These are phyloP conservation scores for Begonia fuchsioides DNA, from an alignment of 306 rosid genomes.

Conservation along the genomic window DNA sequence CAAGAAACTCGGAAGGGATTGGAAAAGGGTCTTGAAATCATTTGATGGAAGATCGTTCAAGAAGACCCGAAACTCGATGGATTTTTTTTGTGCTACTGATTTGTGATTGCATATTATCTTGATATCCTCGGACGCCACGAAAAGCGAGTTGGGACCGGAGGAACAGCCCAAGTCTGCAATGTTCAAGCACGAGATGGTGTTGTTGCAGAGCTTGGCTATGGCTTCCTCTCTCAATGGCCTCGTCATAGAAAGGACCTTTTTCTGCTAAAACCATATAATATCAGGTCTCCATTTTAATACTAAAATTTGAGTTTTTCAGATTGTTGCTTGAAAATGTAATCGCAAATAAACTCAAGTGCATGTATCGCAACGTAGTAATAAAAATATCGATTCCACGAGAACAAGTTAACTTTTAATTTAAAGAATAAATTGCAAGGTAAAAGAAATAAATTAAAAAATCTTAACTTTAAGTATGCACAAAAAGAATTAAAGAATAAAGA, in stretches of 20 bases:
- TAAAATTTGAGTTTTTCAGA: not conserved
- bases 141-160: conserved; percentile 37
- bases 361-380: too few species aligned
- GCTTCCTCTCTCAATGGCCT: conserved; percentile 34
- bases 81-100: conserved; percentile 5
- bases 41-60: conserved; percentile 39
- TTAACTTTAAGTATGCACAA: too few species aligned
- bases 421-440: too few species aligned
- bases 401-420: too few species aligned
- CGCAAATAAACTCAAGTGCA: too few species aligned
- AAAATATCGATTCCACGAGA: too few species aligned
- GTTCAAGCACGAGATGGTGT: conserved; percentile 5
- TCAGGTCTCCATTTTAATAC: not conserved
- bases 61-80: conserved; percentile 26
- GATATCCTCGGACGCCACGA: conserved; percentile 19
- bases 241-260: conserved; percentile 24
- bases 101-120: conserved; percentile 20
- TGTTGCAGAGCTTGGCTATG: conserved; percentile 7
- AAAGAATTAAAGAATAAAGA: too few species aligned
- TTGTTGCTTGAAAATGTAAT: too few species aligned
- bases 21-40: conserved; percentile 39
- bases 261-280: conserved; percentile 10
- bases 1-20: conserved; percentile 19
- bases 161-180: conserved; percentile 54
- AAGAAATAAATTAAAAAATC: too few species aligned